Evolutionary conservation across 2,329 filamentous ascomycete species (phyloP).

Genomic region (Phymatotrichopsis omnivora): DNA sequence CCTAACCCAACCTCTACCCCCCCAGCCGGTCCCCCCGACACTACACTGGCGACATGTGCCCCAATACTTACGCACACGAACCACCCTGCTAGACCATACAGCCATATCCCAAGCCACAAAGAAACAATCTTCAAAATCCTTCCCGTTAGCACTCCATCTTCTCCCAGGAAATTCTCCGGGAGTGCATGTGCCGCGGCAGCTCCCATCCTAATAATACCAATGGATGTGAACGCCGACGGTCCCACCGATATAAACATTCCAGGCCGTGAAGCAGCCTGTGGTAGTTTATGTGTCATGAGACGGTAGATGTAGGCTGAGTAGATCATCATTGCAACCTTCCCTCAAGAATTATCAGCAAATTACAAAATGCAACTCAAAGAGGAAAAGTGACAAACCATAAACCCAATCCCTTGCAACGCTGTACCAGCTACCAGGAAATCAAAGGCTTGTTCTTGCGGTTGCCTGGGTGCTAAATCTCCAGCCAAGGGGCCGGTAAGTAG

Average conservation of each 20-base stretch:
- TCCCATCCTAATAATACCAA: conserved; percentile 51
- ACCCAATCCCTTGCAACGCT: conserved; percentile 54
- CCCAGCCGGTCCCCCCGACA: no score
- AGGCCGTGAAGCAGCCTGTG: conserved; percentile 62
- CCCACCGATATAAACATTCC: conserved; percentile 46
- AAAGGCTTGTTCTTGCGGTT: conserved; percentile 40
- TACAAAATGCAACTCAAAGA: not conserved
- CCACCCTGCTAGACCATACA: conserved; percentile 75
- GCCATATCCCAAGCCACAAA: conserved; percentile 64
- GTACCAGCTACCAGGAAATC: conserved; percentile 49
- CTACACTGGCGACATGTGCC: conserved; percentile 59
- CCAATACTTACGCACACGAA: conserved; percentile 75
- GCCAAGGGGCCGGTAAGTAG: conserved; percentile 67
- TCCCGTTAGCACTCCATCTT: conserved; percentile 45
- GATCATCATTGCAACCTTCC: conserved; percentile 59
- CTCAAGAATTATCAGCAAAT: not conserved
- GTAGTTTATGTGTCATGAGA: conserved; percentile 79
- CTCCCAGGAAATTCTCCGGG: conserved; percentile 44
- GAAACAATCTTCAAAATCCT: conserved; percentile 48
- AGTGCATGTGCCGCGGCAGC: conserved; percentile 42
- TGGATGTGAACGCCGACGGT: conserved; percentile 47
- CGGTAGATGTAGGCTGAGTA: conserved; percentile 76
- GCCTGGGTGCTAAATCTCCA: conserved; percentile 44
- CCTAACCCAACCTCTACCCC: conserved; percentile 71
- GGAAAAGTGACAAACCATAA: conserved; percentile 35